phyloP scores from a whole-genome alignment of 202 grass and related monocot genomes.

The Setaria viridis region DNA sequence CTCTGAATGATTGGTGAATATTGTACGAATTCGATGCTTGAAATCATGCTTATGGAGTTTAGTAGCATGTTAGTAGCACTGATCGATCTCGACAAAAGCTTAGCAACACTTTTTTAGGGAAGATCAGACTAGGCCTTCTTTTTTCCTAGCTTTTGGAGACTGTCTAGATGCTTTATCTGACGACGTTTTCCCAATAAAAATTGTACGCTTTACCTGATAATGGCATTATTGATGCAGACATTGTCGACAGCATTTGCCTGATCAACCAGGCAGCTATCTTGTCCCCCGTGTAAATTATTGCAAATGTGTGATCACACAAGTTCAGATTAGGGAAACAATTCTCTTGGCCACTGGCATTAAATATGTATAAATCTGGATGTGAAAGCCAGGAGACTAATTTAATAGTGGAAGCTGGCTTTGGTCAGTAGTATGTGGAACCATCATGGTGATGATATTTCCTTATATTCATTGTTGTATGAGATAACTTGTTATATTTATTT shows the following conservation, averaged over 20 bases:
- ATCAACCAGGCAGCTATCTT: constrained; percentile 17
- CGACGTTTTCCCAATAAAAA: constrained; percentile 17
- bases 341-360: background rate
- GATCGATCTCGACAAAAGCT: constrained; percentile 40
- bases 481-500: background rate
- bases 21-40: constrained; percentile 12
- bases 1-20: constrained; percentile 24
- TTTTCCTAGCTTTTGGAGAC: constrained; percentile 5
- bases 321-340: constrained; percentile 21
- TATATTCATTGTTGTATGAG: background rate
- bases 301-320: background rate
- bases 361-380: background rate
- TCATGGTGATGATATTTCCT: background rate
- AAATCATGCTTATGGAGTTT: constrained; percentile 20
- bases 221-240: constrained; percentile 22
- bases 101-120: background rate
- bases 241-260: background rate
- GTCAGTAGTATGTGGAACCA: background rate
- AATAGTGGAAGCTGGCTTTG: constrained; percentile 21
- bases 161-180: constrained; percentile 23
- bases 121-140: background rate
- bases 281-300: constrained; percentile 3
- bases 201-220: background rate
- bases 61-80: constrained; percentile 1
- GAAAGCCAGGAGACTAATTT: constrained; percentile 22